Evolutionary conservation across 1,139 yeast genomes (phyloP), one percentile per base, ranked within the genome.

Genomic region (Yamadazyma conglobata): DNA sequence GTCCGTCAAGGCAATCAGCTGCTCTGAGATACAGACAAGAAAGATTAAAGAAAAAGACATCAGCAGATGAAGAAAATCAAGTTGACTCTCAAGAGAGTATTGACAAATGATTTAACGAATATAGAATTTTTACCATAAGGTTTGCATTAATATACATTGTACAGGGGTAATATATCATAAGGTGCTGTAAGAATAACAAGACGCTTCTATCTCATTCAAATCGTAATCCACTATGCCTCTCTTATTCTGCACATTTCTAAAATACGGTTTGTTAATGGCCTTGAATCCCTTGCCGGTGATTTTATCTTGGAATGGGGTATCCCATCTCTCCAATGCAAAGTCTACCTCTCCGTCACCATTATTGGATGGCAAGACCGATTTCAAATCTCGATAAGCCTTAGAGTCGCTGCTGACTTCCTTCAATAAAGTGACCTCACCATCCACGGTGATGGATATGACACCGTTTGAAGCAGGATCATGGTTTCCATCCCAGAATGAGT

Each of bases 381-480:
- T 22, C 10, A 58, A 30, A 0, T 38, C 33, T 2, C 25, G 25
- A 22, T 44, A 31, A 26, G 46, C 57, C 3, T 31, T 31, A 10
- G 39, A 42, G 15, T 42, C 32, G 1, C 40, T 30, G 2, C 31
- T 14, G 3, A 50, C 37, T 3, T 48, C 40, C 22, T 60, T 43
- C 6, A 64, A 33, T 5, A 47, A 33, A 5, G 60, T 53, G 4
- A 75, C 44, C 32, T 74, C 78, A 1, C 83, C 83, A 43, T 65
- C 68, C 4, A 75, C 58, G 0, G 78, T 68, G 11, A 60, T 71
- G 32, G 66, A 54, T 2, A 76, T 40, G 4, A 73, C 22, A 11
- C 30, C 42, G 28, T 58, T 22, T n/a, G n/a, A n/a, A n/a, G n/a
- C n/a, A n/a, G 30, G 17, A 10, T 33, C 26, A 5, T 32, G 15